Evolutionary conservation across 2,329 filamentous ascomycete genomes (phyloP).

Genomic region (Trichothecium roseum): DNA sequence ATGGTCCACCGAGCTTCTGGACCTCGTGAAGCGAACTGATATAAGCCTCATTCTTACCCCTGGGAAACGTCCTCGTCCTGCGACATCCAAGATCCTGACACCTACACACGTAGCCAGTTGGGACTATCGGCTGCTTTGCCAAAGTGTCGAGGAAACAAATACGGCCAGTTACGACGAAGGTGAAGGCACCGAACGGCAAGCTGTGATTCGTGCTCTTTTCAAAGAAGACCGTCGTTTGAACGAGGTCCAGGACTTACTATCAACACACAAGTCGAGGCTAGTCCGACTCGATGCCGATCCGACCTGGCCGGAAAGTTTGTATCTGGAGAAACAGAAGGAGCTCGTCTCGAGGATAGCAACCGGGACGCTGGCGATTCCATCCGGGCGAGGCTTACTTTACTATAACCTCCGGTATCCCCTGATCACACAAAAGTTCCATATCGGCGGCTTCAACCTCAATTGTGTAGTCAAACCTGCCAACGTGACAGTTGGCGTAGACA

Average conservation of each 20-base stretch:
- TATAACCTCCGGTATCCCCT: slow-evolving; percentile 82
- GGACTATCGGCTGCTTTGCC: slow-evolving; percentile 72
- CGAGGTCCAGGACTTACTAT: slow-evolving; percentile 77
- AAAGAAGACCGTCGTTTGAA: slow-evolving; percentile 81
- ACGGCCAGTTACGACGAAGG: slow-evolving; percentile 61
- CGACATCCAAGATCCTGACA: slow-evolving; percentile 31
- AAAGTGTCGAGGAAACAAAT: slow-evolving; percentile 49
- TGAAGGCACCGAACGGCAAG: slow-evolving; percentile 73
- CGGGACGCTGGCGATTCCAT: slow-evolving; percentile 78
- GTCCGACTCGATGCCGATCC: slow-evolving; percentile 68
- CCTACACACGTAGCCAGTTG: slow-evolving; percentile 57
- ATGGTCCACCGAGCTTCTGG: slow-evolving; percentile 63
- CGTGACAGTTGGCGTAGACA: slow-evolving; percentile 88
- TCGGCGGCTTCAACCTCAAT: slow-evolving; percentile 83
- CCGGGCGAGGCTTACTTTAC: slow-evolving; percentile 78
- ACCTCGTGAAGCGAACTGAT: slow-evolving; percentile 73
- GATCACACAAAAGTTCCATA: slow-evolving; percentile 82
- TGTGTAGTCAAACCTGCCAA: slow-evolving; percentile 88
- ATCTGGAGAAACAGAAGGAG: slow-evolving; percentile 86
- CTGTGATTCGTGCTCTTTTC: slow-evolving; percentile 79
- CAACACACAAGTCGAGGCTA: slow-evolving; percentile 68
- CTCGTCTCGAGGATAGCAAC: slow-evolving; percentile 78
- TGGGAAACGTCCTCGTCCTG: slow-evolving; percentile 15
- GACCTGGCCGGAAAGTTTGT: slow-evolving; percentile 73
- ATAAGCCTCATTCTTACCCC: slow-evolving; percentile 55